Conservation (phyloP, 345 rosid genomes). For the Rhodamnia rubescens region DNA sequence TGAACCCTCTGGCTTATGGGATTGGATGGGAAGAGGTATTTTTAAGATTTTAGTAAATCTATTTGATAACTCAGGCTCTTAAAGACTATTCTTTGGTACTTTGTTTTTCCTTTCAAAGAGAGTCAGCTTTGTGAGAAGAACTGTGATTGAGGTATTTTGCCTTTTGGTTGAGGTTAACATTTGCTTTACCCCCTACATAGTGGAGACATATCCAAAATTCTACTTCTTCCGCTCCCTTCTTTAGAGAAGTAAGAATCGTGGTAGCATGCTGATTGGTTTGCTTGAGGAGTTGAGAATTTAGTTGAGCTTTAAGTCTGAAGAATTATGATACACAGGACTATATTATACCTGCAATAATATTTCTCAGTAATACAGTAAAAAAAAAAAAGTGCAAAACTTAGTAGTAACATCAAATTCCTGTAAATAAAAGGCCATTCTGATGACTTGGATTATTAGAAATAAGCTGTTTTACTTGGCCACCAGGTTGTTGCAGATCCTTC, state of each 20-base stretch:
- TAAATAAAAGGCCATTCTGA: neutral
- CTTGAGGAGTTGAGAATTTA: neutral
- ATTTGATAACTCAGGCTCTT: neutral
- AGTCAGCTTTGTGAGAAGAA: neutral
- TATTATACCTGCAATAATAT: neutral
- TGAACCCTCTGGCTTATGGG: slow-evolving; percentile 96
- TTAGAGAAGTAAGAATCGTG: neutral
- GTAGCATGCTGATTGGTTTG: neutral
- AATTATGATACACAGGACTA: neutral
- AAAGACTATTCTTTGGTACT: neutral
- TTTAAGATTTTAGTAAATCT: neutral
- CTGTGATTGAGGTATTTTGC: neutral
- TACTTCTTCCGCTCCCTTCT: neutral
- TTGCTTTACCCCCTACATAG: neutral
- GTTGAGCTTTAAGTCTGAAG: neutral
- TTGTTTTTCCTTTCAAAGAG: neutral
- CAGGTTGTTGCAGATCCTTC: slow-evolving; percentile 94
- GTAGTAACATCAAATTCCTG: neutral
- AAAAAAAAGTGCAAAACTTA: neutral
- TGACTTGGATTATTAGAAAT: neutral
- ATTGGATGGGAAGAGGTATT: slow-evolving; percentile 98
- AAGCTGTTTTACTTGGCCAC: slow-evolving; percentile 1
- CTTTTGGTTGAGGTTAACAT: neutral
- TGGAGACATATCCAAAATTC: neutral
- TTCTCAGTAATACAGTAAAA: neutral